Evolutionary conservation across 345 rosid genomes (phyloP), one percentile per base, ranked within the genome.

Genomic region (Nephelium lappaceum): DNA sequence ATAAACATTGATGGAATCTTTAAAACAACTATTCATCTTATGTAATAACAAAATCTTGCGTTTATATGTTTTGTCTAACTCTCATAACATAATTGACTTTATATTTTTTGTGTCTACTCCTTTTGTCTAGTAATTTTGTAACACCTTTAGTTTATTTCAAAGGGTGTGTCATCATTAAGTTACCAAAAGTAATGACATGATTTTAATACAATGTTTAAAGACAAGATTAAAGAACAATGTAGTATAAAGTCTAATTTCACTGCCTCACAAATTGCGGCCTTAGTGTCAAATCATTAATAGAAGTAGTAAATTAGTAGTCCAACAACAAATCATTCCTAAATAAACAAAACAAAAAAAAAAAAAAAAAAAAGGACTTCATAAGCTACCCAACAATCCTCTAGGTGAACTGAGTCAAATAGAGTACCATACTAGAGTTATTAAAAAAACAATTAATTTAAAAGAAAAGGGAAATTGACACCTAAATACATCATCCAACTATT

Each of bases 111-210:
- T 57, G 11, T 39, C 24, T 8, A 23, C 11, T 42, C 3, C 1
- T 10, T 25, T 43, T 74, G 77, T 74, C 69, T 27, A 63, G 19
- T n/a, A 74, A 74, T 63, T 9, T 51, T 11, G 19, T 45, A 63
- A 63, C 77, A 74, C 25, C 23, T 61, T 62, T 2, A 11, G 45
- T 27, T 21, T 41, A 42, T 25, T 27, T 55, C 3, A 43, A 63
- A 63, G 21, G 24, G 2, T 25, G 25, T 24, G 69, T 39, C 69
- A 74, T 45, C 69, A 74, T 3, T 45, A 16, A 24, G 77, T 62
- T 45, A 10, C 43, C 60, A 42, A 74, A 74, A 64, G 78, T 19
- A 11, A 47, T 27, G 78, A 65, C 71, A 75, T 42, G 47, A 64
- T 27, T 16, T 63, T 69, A 43, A 57, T 14, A 43, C 11, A 41